Percentiles rank a stretch among this genome's conserved stretches.
These are phyloP conservation scores for Fragilariopsis cylindrus DNA, from an alignment of 108 stramenopile species.

Conservation along the genomic window DNA sequence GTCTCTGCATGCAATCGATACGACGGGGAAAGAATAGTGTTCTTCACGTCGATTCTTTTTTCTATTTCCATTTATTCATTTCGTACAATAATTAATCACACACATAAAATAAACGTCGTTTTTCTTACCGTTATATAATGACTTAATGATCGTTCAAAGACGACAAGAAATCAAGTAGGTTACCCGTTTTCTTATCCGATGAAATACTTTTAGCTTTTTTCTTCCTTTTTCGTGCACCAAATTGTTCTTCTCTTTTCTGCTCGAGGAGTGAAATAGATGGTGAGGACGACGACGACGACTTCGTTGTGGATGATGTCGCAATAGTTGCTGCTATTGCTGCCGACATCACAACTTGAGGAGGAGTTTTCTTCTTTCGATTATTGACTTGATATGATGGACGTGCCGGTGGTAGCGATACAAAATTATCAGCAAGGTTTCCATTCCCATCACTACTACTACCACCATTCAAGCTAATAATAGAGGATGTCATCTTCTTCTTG, in stretches of 20 bases:
- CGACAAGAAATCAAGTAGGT: constrained; percentile 30
- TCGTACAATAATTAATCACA: neutral
- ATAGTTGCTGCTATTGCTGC: neutral
- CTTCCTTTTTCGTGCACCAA: constrained; percentile 7
- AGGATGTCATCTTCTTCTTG: neutral
- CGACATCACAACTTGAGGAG: neutral
- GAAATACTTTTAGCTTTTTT: neutral
- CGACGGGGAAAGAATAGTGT: constrained; percentile 41
- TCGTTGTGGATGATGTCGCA: too few relatives aligned
- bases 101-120: constrained; percentile 16
- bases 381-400: too few relatives aligned
- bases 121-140: neutral
- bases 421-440: neutral
- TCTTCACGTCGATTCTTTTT: constrained; percentile 33
- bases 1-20: constrained; percentile 35
- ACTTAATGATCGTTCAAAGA: constrained; percentile 29
- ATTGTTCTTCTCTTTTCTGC: neutral
- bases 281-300: neutral
- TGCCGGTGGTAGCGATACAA: neutral
- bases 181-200: constrained; percentile 13
- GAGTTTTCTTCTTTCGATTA: neutral
- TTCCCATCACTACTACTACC: neutral
- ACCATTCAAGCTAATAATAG: neutral
- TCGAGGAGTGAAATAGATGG: neutral
- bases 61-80: neutral